Percentiles rank a stretch among this genome's conserved stretches.
Conservation (phyloP, 2,329 filamentous ascomycete species). For the Colletotrichum kahawae region DNA sequence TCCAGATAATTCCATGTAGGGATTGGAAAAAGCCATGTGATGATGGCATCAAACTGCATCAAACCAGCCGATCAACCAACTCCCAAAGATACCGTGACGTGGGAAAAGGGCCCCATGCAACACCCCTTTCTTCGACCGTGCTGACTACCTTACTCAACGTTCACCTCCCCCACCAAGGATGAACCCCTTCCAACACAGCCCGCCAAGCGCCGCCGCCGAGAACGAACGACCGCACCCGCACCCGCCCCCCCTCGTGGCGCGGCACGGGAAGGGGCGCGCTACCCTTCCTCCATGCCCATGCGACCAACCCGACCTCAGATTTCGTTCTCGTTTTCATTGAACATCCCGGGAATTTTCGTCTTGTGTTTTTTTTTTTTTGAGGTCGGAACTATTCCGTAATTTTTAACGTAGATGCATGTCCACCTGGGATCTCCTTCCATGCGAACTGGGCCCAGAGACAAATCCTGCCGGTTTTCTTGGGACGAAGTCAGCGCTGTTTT, state of each 20-base stretch:
- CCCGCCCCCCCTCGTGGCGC: background rate
- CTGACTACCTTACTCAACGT: background rate
- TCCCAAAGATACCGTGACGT: background rate
- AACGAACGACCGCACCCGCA: background rate
- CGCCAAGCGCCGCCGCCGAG: background rate
- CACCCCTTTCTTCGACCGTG: background rate
- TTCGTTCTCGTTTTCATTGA: background rate
- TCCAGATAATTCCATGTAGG: background rate
- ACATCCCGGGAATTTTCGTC: background rate
- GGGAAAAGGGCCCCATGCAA: background rate
- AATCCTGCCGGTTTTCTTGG: background rate
- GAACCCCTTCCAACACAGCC: background rate
- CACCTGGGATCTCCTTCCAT: background rate
- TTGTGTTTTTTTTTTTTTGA: background rate
- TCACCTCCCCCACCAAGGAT: background rate
- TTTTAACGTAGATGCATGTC: background rate
- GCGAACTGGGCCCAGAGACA: background rate
- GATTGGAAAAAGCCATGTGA: background rate
- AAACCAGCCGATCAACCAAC: background rate
- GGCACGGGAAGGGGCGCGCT: slow-evolving; percentile 5
- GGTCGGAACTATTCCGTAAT: background rate
- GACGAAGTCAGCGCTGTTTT: background rate
- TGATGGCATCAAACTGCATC: background rate
- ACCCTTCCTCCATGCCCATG: background rate
- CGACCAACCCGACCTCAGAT: background rate